Base-by-base conservation (phyloP, 2,329 filamentous ascomycete species). In the Hortaea sp. region DNA sequence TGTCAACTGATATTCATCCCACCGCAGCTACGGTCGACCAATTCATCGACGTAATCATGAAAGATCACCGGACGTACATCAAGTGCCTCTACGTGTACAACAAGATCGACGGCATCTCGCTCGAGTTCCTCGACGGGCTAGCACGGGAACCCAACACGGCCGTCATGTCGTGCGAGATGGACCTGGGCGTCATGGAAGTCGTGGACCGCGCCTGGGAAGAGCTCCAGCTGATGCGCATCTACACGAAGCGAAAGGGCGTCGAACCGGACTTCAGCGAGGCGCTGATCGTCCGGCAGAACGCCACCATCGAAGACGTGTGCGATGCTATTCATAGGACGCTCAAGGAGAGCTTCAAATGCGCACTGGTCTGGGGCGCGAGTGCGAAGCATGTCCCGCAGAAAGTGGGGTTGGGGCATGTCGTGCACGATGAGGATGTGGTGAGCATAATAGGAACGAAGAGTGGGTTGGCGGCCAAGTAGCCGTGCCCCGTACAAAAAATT, bases 1-100 rank as follows among this genome's bases (percentile, higher is more conserved):
- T 32, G 7, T 27, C 20, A 20, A 20, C 20, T 20, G 9, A 35
- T 3, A 3, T 42, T 54, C 59, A 13, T 52, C 34, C 39, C 31
- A 3, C 4, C 29, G 29, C 41, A 79, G 88, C 85, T 37, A 97
- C 92, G 1, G 88, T 98, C 32, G 92, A 98, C 70, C 90, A 98
- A 68, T 85, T 98, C 66, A 98, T 98, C 70, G 92, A 98, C 66
- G 88, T 95, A 51, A 95, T 98, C 69, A 97, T 97, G 90, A 94
- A 92, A 68, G 88, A 95, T 63, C 92, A 98, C 73, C 77, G 92
- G 63, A 98, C 94, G 68, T 98, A 98, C 74, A 95, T 98, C 73
- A 78, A 79, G 63, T 84, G 81, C 63, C 76, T 98, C 30, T 98
- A 98, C 69, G 90, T 97, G 30, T 98, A 98, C 81, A 98, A 98